Base-by-base conservation (phyloP, 768 basidiomycete species). In the Trametes elegans region DNA sequence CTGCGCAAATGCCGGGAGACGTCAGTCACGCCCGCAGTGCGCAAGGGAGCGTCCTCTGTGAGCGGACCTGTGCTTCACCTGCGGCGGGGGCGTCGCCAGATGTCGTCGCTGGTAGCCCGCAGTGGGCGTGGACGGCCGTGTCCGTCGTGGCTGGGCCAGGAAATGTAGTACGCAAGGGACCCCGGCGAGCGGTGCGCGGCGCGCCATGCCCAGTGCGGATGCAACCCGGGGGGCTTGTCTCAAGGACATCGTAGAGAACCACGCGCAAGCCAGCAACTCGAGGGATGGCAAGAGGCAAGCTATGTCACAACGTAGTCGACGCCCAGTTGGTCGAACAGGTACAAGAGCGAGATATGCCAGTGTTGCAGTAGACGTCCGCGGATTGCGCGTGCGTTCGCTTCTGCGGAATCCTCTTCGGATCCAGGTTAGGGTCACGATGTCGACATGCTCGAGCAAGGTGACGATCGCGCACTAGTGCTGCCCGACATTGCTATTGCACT, bases 1-100 rank as follows among this genome's bases (percentile, higher is more conserved):
- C 82, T 82, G 62, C 29, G 27, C 35, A 55, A 32, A 54, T 27
- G 53, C 29, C 47, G 29, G 55, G n/a, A 28, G 11, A 32, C 21
- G 35, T 50, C 46, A 60, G 47, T 43, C 29, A 26, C 41, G 32
- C 32, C 9, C 27, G 44, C 60, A 50, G 29, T 42, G 34, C 26
- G 10, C 24, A 28, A 14, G 40, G 34, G 36, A 32, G 42, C 18
- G 34, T 24, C 31, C 32, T 26, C 5, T 45, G 36, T 14, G 29
- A 51, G 51, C 62, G 55, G 48, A 85, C 86, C 82, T 87, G 53
- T 71, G 70, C 58, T 74, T 81, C 49, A 81, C 62, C 50, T 81
- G 84, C 16, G 84, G 79, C 28, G 82, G 72, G 11, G 85, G 84
- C 0, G 83, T 87, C 8, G 72, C 73, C 11, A 69, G 61, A 31